Base-by-base conservation (phyloP, 2,329 filamentous ascomycete species). In the Scytalidium sp. region DNA sequence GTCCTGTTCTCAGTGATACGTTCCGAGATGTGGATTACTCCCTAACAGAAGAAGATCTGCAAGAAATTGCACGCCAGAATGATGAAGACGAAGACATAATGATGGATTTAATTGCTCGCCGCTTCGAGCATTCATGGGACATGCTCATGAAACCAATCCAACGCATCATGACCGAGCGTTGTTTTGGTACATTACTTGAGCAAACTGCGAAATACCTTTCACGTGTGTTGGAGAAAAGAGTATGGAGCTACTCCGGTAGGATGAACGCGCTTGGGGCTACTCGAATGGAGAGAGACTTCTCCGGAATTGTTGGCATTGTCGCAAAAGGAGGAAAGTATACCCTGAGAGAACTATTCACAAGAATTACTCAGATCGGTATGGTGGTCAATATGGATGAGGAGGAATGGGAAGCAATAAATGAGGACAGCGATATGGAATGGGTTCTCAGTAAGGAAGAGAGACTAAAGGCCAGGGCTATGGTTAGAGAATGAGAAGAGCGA, bases 341-440 rank as follows among this genome's bases (percentile, higher is more conserved):
- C 2, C 79, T 94, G 29, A 76, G 90, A 25, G 91, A 96, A 63
- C 70, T 80, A 3, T 96, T 97, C 71, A 76, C 79, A 22, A 82
- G 85, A 61, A 88, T 88, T 50, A 78, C 79, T 51, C 90, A 97
- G 75, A 85, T 96, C 60, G 82, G 88, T 50, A 83, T 95, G 75
- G 83, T 96, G 15, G 84, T 93, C 65, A 93, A 92, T 59, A 95
- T 97, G 90, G 92, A 97, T 65, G 89, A 94, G 27, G 92, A 97
- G 50, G 93, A 97, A 69, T 96, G 91, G 88, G 88, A 93, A 43
- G 90, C 94, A 67, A 69, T 92, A 39, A 69, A 75, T 25, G 76
- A 72, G 29, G 70, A 68, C 27, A 65, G 70, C 44, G 87, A 81
- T 10, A 83, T 94, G 63, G 76, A 79, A 45, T 91, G 87, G 87